Evolutionary conservation across 2,329 filamentous ascomycete genomes (phyloP).

Genomic region (Ophiocordyceps camponoti-leonardi): DNA sequence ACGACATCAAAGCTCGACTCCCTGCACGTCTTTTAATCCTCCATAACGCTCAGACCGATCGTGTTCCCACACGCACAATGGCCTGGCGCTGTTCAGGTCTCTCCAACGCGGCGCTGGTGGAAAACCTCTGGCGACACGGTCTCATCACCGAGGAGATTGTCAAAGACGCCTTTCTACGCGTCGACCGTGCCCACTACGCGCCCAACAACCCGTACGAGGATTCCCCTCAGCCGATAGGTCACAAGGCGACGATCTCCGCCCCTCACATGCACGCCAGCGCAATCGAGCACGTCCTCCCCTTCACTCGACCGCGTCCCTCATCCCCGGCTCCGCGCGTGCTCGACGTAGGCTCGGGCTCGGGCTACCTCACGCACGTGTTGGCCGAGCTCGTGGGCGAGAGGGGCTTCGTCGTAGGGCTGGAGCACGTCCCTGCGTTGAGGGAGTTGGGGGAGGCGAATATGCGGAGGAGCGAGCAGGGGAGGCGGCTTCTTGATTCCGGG

Average conservation of each 20-base stretch:
- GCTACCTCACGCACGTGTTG: slow-evolving; percentile 77
- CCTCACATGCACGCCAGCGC: slow-evolving; percentile 45
- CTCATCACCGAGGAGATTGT: slow-evolving; percentile 59
- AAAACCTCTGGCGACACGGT: slow-evolving; percentile 55
- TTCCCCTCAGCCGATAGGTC: slow-evolving; percentile 36
- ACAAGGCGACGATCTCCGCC: slow-evolving; percentile 38
- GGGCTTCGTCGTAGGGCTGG: slow-evolving; percentile 48
- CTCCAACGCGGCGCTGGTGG: slow-evolving; percentile 58
- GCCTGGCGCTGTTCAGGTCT: slow-evolving; percentile 74
- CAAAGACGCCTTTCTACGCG: slow-evolving; percentile 68
- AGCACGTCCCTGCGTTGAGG: slow-evolving; percentile 51
- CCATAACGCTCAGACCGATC: no score
- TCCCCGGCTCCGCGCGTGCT: slow-evolving; percentile 36
- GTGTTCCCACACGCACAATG: slow-evolving; percentile 37
- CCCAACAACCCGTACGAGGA: slow-evolving; percentile 51
- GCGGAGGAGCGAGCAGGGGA: slow-evolving; percentile 41
- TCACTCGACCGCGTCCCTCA: slow-evolving; percentile 17
- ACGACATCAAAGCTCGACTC: no score
- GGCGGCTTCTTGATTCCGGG: slow-evolving; percentile 40
- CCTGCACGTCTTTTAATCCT: neutral
- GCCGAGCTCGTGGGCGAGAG: slow-evolving; percentile 51
- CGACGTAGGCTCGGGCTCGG: slow-evolving; percentile 60
- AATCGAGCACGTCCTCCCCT: slow-evolving; percentile 28
- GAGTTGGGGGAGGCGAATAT: slow-evolving; percentile 50
- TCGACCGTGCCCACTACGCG: slow-evolving; percentile 77